Evolutionary conservation across 2,329 filamentous ascomycete species (phyloP), one percentile per base, ranked within the genome.

Genomic region (Phaeosphaeria sp.): DNA sequence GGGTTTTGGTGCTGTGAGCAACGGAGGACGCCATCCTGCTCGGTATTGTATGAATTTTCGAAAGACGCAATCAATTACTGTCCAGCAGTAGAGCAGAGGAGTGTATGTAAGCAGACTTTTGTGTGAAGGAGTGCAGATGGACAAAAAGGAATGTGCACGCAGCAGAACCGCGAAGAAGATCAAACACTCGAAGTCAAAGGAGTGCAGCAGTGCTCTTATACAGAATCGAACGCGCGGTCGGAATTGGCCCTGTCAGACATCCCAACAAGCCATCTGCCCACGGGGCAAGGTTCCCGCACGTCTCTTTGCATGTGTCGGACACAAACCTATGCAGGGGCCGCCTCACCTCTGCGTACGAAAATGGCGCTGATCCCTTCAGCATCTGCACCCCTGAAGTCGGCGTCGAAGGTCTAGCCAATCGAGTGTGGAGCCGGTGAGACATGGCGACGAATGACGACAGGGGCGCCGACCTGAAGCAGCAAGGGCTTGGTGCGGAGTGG

Each of bases 1-100:
- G 68, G 30, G 71, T 71, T 51, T 72, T 74, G 58, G 59, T 68
- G 50, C 65, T 66, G 33, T 68, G 67, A n/a, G 69, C 65, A 20
- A 65, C 60, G 20, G 69, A 67, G 24, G 71, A 65, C 25, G 73
- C 66, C 71, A 74, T 71, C 36, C 51, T 65, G 60, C 47, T 42
- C 17, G 45, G 33, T 43, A 44, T 15, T 13, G 45, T 6, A n/a
- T 39, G 25, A 42, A 56, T 55, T 58, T 27, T 27, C 44, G 49
- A 58, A 40, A 30, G 42, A 36, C 40, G 45, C 17, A 52, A 57
- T 53, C 50, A 25, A 55, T 33, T 58, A 75, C 74, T 71, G 74
- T 59, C 72, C 74, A 73, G 74, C 74, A 76, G 71, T 66, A 58
- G 54, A 48, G 39, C 40, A 49, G 49, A 51, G 22, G 49, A 20